Conservation (phyloP, 768 basidiomycete species). For the Asterophora lycoperdoides region DNA sequence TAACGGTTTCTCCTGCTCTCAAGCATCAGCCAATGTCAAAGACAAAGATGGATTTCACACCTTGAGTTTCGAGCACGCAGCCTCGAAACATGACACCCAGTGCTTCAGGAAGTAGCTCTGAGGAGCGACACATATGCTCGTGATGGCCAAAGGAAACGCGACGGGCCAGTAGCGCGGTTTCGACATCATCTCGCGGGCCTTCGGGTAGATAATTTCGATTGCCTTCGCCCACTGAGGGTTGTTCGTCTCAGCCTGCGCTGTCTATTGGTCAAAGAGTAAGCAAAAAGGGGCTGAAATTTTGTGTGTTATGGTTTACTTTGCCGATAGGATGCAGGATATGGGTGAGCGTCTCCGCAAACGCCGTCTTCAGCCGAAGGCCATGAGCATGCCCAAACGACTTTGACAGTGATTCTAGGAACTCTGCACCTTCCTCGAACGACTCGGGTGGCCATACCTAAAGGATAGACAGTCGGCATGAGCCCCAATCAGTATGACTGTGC, state of each 20-base stretch:
- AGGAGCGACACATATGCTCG: constrained; percentile 82
- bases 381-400: constrained; percentile 82
- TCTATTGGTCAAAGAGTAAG: constrained; percentile 38
- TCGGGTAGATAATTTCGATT: constrained; percentile 77
- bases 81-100: constrained; percentile 74
- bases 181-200: constrained; percentile 77
- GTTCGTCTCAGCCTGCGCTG: constrained; percentile 93
- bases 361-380: constrained; percentile 74
- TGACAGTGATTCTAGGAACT: constrained; percentile 82
- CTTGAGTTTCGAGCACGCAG: constrained; percentile 74
- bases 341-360: constrained; percentile 80
- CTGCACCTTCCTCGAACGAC: constrained; percentile 88
- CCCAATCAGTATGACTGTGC: not conserved
- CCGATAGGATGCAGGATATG: constrained; percentile 81
- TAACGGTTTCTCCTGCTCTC: constrained; percentile 67
- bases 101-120: constrained; percentile 80
- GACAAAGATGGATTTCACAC: constrained; percentile 32
- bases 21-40: constrained; percentile 5
- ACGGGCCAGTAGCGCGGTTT: constrained; percentile 89
- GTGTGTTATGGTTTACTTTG: constrained; percentile 47
- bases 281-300: constrained; percentile 1
- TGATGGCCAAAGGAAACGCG: constrained; percentile 81
- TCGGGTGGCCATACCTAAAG: constrained; percentile 87
- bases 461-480: not conserved
- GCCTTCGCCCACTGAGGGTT: constrained; percentile 94